Base-by-base conservation (phyloP, 2,329 filamentous ascomycete genomes). In the Aureobasidium uvarum region DNA sequence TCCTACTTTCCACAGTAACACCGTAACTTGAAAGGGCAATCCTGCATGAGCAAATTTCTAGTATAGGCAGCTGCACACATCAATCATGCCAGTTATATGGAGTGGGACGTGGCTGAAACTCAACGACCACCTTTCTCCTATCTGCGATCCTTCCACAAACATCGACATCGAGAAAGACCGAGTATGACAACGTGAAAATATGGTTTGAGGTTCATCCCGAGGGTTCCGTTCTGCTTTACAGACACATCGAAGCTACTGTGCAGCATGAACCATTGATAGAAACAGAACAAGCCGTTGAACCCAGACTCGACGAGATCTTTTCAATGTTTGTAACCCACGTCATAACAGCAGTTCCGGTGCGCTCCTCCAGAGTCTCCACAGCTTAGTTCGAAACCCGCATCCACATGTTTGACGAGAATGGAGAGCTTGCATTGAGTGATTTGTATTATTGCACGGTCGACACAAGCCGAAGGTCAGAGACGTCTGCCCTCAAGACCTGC, bases 91-190 rank as follows among this genome's bases (percentile, higher is more conserved):
- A 7, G 38, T 7, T 28, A 10, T 36, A 46, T 46, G 31, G 38
- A 18, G 56, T 60, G 56, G 56, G 41, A 60, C 56, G 56, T 60
- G 56, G 41, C 43, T 60, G 56, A 38, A 38, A 36, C 23, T 48
- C 41, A 41, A 60, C 41, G 13, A 60, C 36, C 13, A 48, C 56
- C 11, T 23, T 25, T 25, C 31, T 28, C 28, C 41, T 43, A 41
- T 38, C 48, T 60, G 56, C 39, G 56, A 60, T 60, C 41, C 41
- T 33, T 60, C 56, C 6, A 46, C 28, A 48, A 41, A 36, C 13
- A 25, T 36, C 28, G 13, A 48, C 13, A n/a, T 2, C 16, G 41
- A 60, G 41, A 60, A 48, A 11, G n/a, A 38, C 56, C 56, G 56
- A 48, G 36, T 36, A 38, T 48, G 31, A 60, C 31, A 38, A 60